phyloP scores from a whole-genome alignment of 768 basidiomycete species.

The Coprinopsis sp. region DNA sequence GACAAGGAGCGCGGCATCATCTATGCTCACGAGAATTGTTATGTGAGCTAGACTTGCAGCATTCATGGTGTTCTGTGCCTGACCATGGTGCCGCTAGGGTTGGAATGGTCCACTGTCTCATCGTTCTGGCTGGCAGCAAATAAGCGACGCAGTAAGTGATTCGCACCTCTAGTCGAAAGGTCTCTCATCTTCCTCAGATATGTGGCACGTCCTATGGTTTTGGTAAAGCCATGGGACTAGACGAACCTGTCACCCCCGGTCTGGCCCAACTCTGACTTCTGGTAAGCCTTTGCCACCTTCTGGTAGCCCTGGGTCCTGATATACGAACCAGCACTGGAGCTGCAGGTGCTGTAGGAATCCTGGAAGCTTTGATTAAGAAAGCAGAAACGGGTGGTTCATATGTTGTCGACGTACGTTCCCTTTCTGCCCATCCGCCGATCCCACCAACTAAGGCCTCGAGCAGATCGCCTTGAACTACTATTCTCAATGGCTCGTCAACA shows the following conservation, averaged over 20 bases:
- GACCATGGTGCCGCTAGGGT: conserved; percentile 10
- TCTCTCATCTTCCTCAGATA: conserved; percentile 6
- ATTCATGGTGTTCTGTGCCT: not conserved
- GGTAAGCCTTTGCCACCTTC: conserved; percentile 5
- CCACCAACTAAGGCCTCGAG: not conserved
- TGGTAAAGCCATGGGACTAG: conserved; percentile 17
- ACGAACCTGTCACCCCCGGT: conserved; percentile 20
- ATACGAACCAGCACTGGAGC: conserved; percentile 14
- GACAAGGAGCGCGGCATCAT: conserved; percentile 18
- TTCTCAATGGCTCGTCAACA: conserved; percentile 21
- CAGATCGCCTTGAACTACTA: conserved; percentile 23
- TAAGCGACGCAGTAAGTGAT: conserved; percentile 19
- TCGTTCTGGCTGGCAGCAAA: conserved; percentile 21
- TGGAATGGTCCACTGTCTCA: conserved; percentile 23
- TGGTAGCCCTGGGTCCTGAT: not conserved
- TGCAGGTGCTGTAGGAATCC: conserved; percentile 16
- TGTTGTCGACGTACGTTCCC: conserved; percentile 15
- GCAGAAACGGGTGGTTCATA: conserved; percentile 19
- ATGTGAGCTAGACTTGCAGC: conserved; percentile 9
- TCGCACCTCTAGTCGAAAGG: not conserved
- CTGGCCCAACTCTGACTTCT: conserved; percentile 19
- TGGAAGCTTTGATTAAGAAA: conserved; percentile 16
- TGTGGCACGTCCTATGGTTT: conserved; percentile 18
- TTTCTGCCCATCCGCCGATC: not conserved
- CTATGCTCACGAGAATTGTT: conserved; percentile 25